These are phyloP conservation scores for Austropuccinia psidii DNA, from an alignment of 1,284 basidiomycete genomes.

Conservation along the genomic window DNA sequence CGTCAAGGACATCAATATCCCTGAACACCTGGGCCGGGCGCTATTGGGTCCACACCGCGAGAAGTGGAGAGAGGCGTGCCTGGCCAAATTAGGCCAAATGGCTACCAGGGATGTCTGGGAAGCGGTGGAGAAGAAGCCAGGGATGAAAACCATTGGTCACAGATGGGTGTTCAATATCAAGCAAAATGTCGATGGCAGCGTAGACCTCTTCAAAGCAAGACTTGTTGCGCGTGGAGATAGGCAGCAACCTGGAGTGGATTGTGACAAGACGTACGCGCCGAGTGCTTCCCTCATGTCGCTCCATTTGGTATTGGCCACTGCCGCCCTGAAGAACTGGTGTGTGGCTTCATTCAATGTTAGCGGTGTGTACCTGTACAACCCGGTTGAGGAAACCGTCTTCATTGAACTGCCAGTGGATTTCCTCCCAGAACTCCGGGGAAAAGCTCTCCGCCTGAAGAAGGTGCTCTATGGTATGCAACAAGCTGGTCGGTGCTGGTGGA, in stretches of 20 bases:
- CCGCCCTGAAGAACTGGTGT: background rate
- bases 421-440: background rate
- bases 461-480: conserved; percentile 7
- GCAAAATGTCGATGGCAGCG: background rate
- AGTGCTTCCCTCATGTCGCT: background rate
- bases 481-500: conserved; percentile 9
- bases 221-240: conserved; percentile 3
- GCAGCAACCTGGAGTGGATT: background rate
- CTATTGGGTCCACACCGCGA: no score
- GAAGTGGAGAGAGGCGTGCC: no score
- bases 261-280: background rate
- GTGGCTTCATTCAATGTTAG: background rate
- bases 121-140: no score
- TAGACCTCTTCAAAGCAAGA: background rate
- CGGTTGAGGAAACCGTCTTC: background rate
- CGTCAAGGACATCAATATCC: no score
- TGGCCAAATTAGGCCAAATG: no score
- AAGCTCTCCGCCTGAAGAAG: background rate
- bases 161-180: background rate
- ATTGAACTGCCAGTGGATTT: background rate
- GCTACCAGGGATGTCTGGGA: no score
- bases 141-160: no score
- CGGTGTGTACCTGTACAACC: conserved; percentile 4
- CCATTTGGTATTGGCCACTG: background rate
- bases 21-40: no score